Conservation (phyloP, 2,329 filamentous ascomycete genomes). For the Neofusicoccum parvum region DNA sequence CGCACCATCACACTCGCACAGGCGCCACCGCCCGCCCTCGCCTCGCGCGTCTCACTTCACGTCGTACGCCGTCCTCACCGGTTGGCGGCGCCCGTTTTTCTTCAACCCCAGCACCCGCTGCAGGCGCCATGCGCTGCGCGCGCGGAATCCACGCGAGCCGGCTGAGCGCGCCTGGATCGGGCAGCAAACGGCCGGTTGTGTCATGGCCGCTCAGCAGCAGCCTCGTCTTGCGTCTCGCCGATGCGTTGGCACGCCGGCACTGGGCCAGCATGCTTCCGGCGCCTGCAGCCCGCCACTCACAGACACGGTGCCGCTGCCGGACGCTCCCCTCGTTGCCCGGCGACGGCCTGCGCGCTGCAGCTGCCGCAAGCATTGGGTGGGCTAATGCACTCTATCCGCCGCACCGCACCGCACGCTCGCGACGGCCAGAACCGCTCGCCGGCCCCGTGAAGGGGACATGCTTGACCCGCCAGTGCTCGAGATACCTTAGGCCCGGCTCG, state of each 20-base stretch:
- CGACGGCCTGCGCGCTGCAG: background rate
- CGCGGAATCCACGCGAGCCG: background rate
- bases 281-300: background rate
- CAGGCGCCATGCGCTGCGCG: slow-evolving; percentile 3
- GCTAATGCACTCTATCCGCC: background rate
- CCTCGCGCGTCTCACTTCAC: background rate
- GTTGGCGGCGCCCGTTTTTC: background rate
- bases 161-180: background rate
- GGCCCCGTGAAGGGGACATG: background rate
- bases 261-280: background rate
- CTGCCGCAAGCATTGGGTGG: background rate
- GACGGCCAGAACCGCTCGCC: background rate
- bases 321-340: background rate
- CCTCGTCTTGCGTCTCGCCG: slow-evolving; percentile 7
- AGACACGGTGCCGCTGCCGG: too few species aligned
- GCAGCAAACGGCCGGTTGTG: background rate
- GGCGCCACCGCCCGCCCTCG: background rate
- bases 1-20: background rate
- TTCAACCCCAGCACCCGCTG: slow-evolving; percentile 10
- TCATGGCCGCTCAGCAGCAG: background rate
- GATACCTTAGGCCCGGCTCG: slow-evolving; percentile 9
- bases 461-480: background rate
- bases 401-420: background rate
- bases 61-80: background rate
- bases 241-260: slow-evolving; percentile 16